A percentile compares a stretch with the other conserved stretches of the same genome.
phyloP scores from a whole-genome alignment of 208 protist species.

The Trichomonas vaginalis region DNA sequence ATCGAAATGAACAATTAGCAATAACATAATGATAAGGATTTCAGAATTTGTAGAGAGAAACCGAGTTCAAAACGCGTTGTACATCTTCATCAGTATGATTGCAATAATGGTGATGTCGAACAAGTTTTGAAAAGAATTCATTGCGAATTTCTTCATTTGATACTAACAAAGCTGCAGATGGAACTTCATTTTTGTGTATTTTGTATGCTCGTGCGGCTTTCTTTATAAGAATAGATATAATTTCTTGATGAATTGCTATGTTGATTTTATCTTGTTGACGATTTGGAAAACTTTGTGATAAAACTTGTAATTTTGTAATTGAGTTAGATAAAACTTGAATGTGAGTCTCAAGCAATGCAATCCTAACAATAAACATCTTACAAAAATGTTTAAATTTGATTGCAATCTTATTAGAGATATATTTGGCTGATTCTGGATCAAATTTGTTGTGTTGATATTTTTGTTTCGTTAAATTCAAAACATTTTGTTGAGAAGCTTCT shows the following conservation, averaged over 20 bases:
- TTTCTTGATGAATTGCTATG: not conserved
- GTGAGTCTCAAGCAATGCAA: not conserved
- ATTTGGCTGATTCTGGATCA: not conserved
- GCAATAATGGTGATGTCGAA: not conserved
- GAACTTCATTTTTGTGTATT: not conserved
- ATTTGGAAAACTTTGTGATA: not conserved
- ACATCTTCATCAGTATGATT: not conserved
- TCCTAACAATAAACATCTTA: not conserved
- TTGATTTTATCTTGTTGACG: not conserved
- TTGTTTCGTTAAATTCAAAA: not conserved
- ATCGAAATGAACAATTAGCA: too few species aligned
- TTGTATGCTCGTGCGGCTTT: not conserved
- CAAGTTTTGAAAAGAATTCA: not conserved
- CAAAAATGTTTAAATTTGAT: not conserved
- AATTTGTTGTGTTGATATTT: not conserved
- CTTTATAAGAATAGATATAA: not conserved
- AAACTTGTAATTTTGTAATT: not conserved
- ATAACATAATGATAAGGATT: too few species aligned
- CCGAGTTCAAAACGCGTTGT: not conserved
- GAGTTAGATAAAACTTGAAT: not conserved
- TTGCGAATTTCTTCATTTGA: not conserved
- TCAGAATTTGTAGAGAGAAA: not conserved
- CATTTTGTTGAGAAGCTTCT: not conserved
- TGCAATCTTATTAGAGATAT: not conserved
- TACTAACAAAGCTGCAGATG: not conserved